phyloP scores from a whole-genome alignment of 306 rosid species.

The Leucaena leucocephala region DNA sequence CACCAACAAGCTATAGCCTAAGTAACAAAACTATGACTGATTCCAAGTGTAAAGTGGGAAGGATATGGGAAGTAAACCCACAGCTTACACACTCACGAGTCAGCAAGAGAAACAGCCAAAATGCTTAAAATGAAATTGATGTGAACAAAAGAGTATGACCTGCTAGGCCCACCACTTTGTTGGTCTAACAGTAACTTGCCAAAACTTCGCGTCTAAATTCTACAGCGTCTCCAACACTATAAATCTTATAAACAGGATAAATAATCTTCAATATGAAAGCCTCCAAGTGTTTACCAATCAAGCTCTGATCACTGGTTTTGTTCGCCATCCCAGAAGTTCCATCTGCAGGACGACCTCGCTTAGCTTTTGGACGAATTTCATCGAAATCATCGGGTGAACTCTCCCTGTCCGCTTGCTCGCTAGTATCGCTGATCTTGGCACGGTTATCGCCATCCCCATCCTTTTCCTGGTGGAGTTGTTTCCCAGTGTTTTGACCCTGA shows the following conservation, averaged over 20 bases:
- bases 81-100: neutral
- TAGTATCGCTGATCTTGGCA: conserved; percentile 45
- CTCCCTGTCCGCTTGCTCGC: conserved; percentile 62
- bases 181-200: neutral
- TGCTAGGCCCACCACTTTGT: neutral
- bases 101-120: neutral
- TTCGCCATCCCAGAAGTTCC: conserved; percentile 49
- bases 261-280: neutral
- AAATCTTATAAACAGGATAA: neutral
- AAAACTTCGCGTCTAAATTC: neutral
- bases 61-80: neutral
- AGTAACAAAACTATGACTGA: neutral
- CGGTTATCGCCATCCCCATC: conserved; percentile 49
- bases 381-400: conserved; percentile 78
- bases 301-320: conserved; percentile 47
- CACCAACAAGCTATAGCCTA: neutral
- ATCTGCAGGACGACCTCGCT: conserved; percentile 64
- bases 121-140: neutral
- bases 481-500: conserved; percentile 44
- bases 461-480: conserved; percentile 36
- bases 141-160: neutral
- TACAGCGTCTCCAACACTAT: conserved; percentile 34
- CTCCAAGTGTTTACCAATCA: conserved; percentile 56
- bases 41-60: neutral
- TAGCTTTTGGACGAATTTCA: conserved; percentile 57